These are phyloP conservation scores for Citrus glauca DNA, from an alignment of 345 rosid genomes.

Conservation along the genomic window DNA sequence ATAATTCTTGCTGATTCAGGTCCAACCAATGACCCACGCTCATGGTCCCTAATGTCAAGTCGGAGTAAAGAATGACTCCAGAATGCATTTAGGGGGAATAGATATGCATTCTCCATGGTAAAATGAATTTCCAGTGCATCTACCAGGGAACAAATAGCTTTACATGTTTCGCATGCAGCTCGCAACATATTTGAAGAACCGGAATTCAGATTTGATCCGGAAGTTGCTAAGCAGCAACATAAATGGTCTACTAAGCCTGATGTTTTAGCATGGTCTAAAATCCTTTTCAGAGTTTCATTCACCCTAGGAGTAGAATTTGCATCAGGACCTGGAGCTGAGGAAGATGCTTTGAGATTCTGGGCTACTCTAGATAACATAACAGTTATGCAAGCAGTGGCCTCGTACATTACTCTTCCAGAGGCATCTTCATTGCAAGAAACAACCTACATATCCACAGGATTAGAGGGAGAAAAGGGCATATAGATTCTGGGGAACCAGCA, in stretches of 20 bases:
- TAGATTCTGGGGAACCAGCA: conserved; percentile 1
- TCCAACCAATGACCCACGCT: conserved; percentile 47
- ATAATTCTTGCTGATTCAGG: conserved; percentile 59
- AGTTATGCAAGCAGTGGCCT: conserved; percentile 67
- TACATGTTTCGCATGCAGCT: conserved; percentile 82
- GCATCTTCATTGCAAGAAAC: conserved; percentile 57
- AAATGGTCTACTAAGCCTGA: conserved; percentile 74
- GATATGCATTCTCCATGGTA: conserved; percentile 38
- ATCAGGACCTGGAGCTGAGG: conserved; percentile 35
- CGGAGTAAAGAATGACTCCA: conserved; percentile 43
- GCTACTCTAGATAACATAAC: conserved; percentile 56
- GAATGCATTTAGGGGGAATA: conserved; percentile 70
- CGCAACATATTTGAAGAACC: conserved; percentile 75
- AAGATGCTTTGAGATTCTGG: conserved; percentile 45
- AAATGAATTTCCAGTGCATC: conserved; percentile 60
- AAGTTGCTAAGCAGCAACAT: conserved; percentile 73
- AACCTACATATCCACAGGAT: conserved; percentile 44
- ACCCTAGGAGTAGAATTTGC: conserved; percentile 35
- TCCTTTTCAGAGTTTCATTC: conserved; percentile 46
- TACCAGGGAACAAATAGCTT: conserved; percentile 71
- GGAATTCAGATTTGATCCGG: conserved; percentile 75
- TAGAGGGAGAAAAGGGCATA: conserved; percentile 6
- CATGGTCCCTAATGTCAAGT: conserved; percentile 59
- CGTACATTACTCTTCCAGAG: conserved; percentile 64
- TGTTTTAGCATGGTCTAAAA: conserved; percentile 75